A percentile compares a stretch with the other conserved stretches of the same genome.
phyloP scores from a whole-genome alignment of 306 rosid genomes.

The Bauhinia variegata region DNA sequence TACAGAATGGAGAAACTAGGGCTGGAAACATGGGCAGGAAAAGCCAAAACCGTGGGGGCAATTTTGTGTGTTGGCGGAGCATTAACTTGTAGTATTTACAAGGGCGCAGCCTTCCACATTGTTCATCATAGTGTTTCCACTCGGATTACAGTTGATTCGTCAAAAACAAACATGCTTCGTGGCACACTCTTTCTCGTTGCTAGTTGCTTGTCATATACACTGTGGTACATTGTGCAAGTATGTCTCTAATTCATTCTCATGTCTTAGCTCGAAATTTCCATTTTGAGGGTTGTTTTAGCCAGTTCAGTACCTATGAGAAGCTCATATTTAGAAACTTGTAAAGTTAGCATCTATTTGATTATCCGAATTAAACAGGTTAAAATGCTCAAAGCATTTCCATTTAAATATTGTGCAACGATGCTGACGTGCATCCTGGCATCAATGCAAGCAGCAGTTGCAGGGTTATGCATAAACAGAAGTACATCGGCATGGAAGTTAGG shows the following conservation, averaged over 20 bases:
- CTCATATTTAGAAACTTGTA: neutral
- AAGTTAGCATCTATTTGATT: too few species aligned
- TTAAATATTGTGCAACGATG: slow-evolving; percentile 58
- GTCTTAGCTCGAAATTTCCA: neutral
- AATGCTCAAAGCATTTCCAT: slow-evolving; percentile 53
- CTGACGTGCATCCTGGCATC: slow-evolving; percentile 57
- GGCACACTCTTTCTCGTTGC: slow-evolving; percentile 59
- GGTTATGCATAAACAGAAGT: slow-evolving; percentile 47
- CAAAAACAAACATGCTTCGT: slow-evolving; percentile 45
- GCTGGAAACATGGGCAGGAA: slow-evolving; percentile 39
- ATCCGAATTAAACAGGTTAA: slow-evolving; percentile 44
- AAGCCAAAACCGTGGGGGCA: slow-evolving; percentile 53
- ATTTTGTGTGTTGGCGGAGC: slow-evolving; percentile 65
- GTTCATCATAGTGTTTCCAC: slow-evolving; percentile 33
- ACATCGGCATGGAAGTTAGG: slow-evolving; percentile 54
- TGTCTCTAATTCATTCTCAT: neutral
- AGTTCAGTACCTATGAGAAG: neutral
- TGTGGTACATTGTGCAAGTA: slow-evolving; percentile 69
- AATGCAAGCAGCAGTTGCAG: slow-evolving; percentile 52
- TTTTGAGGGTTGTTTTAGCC: neutral
- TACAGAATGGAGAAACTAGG: slow-evolving; percentile 55
- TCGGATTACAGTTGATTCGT: neutral
- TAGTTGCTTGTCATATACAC: slow-evolving; percentile 53
- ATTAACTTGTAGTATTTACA: slow-evolving; percentile 45
- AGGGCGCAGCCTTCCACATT: slow-evolving; percentile 52